Base-by-base conservation (phyloP, 371 early-diverging fungal species). In the Actinomortierella wolfii region DNA sequence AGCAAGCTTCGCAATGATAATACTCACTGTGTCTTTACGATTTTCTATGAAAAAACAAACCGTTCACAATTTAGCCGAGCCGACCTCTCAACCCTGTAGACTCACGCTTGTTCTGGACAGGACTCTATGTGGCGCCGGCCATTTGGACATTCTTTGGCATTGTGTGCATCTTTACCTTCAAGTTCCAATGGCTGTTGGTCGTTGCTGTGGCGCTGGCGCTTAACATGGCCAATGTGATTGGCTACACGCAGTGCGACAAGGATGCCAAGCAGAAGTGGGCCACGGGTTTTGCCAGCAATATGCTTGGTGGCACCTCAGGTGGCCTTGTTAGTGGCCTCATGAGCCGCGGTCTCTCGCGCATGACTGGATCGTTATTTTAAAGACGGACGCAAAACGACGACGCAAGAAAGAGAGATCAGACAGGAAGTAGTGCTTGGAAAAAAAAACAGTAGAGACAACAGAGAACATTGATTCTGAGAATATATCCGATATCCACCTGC, bases 171-270 rank as follows among this genome's bases (percentile, higher is more conserved):
- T 52, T 86, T 61, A 75, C 78, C 39, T 81, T 96, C 63, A 87
- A 86, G 40, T 64, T 85, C 20, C 83, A 84, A 40, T 97, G 96
- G 95, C 75, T 95, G 28, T 81, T 95, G 21, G 89, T 96, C 60
- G 91, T 94, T 0, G 84, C 86, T 7, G 89, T 97, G 13, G 97
- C 96, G 0, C 75, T 97, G 28, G 67, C 86, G 1, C 77, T 97
- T 65, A 93, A 89, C 69, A 76, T 85, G 54, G 94, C 97, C 42
- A 98, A 98, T 64, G 88, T 97, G 34, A 79, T 94, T 65, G 97
- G 97, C n/a, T 97, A 97, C 67, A 91, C 93, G 24, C 87, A 91
- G 57, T 97, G 97, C 65, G 96, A 97, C 75, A 94, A 94, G 86
- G 95, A 91, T 74, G 91, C 91, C 9, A 88, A 91, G 71, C 78